Conservation (phyloP, 176 grass and related monocot genomes). For the Aegilops longissima region DNA sequence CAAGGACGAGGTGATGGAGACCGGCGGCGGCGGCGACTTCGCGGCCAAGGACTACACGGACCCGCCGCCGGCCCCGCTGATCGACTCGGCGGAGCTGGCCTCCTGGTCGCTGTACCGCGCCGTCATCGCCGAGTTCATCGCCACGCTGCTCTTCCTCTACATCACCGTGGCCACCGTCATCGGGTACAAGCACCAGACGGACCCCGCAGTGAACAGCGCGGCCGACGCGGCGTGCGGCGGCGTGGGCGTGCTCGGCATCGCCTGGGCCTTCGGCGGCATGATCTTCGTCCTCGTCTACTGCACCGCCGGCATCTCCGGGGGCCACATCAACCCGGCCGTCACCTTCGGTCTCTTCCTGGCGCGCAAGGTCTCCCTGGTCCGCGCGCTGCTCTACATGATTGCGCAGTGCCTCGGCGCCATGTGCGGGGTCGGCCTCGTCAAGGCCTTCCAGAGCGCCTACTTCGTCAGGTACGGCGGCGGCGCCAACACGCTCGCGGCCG, state of each 20-base stretch:
- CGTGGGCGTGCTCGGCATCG: conserved; percentile 88
- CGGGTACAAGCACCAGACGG: conserved; percentile 85
- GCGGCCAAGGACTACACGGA: conserved; percentile 86
- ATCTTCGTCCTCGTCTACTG: conserved; percentile 99
- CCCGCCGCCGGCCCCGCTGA: conserved; percentile 66
- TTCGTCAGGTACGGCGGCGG: conserved; percentile 71
- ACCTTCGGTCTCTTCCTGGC: conserved; percentile 89
- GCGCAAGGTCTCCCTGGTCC: conserved; percentile 82
- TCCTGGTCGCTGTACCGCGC: conserved; percentile 92
- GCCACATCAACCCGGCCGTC: conserved; percentile 95
- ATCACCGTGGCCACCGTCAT: conserved; percentile 84
- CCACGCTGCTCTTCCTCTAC: conserved; percentile 91
- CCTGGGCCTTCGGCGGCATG: conserved; percentile 98
- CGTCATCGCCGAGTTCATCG: conserved; percentile 89
- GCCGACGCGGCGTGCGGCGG: conserved; percentile 64
- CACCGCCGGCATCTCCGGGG: conserved; percentile 94
- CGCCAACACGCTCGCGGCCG: conserved; percentile 59
- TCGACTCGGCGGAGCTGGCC: conserved; percentile 67
- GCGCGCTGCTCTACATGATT: conserved; percentile 79
- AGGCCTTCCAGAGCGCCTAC: conserved; percentile 88
- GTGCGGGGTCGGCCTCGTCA: conserved; percentile 84
- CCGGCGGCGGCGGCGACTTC: conserved; percentile 54
- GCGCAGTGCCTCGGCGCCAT: conserved; percentile 96
- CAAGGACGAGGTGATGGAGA: conserved; percentile 56
- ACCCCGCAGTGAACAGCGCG: not conserved